These are phyloP conservation scores for Blastobotrys americana DNA, from an alignment of 805 yeast species.

Conservation along the genomic window DNA sequence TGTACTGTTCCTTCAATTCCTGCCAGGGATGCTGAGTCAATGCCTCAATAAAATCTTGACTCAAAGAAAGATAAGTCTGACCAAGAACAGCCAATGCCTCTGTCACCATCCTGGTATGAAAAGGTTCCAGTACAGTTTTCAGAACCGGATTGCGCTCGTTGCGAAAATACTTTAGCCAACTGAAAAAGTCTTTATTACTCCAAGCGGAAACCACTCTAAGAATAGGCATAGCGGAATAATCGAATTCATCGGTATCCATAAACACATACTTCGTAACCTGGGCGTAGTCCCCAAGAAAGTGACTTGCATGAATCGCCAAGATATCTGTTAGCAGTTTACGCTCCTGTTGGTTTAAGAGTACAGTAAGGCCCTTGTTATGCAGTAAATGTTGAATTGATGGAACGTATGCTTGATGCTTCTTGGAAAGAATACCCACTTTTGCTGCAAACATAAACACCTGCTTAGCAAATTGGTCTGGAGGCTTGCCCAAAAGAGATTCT, in stretches of 20 bases:
- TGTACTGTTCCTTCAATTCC: conserved; percentile 2
- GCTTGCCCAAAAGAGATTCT: conserved; percentile 43
- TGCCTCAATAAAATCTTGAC: conserved; percentile 5
- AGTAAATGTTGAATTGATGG: conserved; percentile 45
- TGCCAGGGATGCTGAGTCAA: conserved; percentile 14
- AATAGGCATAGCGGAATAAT: not conserved
- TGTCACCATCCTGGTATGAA: conserved; percentile 3
- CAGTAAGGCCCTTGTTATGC: conserved; percentile 18
- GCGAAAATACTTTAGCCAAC: conserved; percentile 9
- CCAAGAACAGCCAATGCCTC: conserved; percentile 11
- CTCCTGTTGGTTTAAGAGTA: conserved; percentile 30
- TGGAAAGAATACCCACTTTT: conserved; percentile 38
- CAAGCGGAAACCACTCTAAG: conserved; percentile 13
- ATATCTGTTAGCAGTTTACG: conserved; percentile 36
- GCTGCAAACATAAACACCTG: conserved; percentile 45
- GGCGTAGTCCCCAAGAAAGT: conserved; percentile 15
- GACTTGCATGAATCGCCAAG: conserved; percentile 37
- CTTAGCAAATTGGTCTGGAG: conserved; percentile 34
- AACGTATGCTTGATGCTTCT: conserved; percentile 47
- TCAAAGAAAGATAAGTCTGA: conserved; percentile 11
- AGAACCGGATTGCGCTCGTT: conserved; percentile 8
- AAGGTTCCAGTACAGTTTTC: conserved; percentile 7
- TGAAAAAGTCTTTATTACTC: conserved; percentile 8
- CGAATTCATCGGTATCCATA: conserved; percentile 7
- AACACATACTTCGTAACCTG: conserved; percentile 18